Base-by-base conservation (phyloP, 2,329 filamentous ascomycete species). In the Beauveria sp. region DNA sequence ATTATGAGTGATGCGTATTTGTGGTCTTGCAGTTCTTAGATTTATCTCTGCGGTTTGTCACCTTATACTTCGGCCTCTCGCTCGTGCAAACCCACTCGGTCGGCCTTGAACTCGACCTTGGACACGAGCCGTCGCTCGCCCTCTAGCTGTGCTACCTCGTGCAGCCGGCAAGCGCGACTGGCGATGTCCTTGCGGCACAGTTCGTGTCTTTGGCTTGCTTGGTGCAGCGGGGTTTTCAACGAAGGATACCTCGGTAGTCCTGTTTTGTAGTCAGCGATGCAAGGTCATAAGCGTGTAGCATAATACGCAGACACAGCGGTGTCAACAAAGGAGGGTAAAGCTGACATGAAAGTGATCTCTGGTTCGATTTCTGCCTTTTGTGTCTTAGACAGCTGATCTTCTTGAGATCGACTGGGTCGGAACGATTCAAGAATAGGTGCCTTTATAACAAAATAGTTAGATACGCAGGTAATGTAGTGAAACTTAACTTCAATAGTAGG, bases 181-280 rank as follows among this genome's bases (percentile, higher is more conserved):
- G 52, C 74, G 77, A 34, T 67, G 51, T 60, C 70, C 76, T 7
- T 80, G 72, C 7, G 74, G 77, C 30, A 75, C 71, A 64, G 78
- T 79, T 63, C 77, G 81, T 8, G 76, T 72, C 5, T 76, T 75
- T 28, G 80, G 71, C 67, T 79, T 84, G 26, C 79, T 79, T 16
- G 81, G 76, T n/a, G 77, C 76, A 2, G 82, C 75, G 8, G 92
- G 92, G 68, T 96, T 90, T 40, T 96, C 91, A 61, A 96, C 85
- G 70, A 96, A 97, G 1, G 90, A 91, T 6, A 89, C 96, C 70
- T 96, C 92, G 12, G 91, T 96, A 26, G 92, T 96, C 81, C 90
- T 93, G 66, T 61, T 24, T 52, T 46, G 64, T 64, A 60, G 63
- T 69, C 63, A 66, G 68, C 64, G 54, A 64, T 37, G 34, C 18